Evolutionary conservation across 352 stramenopile species (phyloP).

Genomic region (Globisporangium barbulae): DNA sequence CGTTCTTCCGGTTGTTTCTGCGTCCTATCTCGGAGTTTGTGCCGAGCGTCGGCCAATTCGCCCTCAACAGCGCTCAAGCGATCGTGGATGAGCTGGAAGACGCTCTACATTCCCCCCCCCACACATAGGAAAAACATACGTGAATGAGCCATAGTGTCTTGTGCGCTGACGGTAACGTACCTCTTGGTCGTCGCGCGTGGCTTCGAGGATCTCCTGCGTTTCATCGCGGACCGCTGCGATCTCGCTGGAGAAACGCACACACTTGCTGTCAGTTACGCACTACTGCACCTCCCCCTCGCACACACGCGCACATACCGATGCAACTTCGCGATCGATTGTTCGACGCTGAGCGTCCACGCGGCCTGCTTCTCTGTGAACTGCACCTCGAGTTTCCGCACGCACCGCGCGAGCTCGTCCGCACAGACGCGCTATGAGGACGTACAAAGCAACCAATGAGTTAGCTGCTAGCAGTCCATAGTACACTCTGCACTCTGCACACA

Average conservation of each 20-base stretch:
- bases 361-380: conserved; percentile 7
- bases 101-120: conserved; percentile 4
- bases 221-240: conserved; percentile 11
- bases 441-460: not conserved
- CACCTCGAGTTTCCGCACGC: conserved; percentile 13
- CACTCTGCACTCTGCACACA: not conserved
- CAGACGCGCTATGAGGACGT: conserved; percentile 11
- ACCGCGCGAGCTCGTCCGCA: conserved; percentile 17
- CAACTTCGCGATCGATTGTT: not conserved
- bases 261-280: not conserved
- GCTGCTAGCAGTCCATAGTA: too few relatives aligned
- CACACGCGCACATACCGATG: not conserved
- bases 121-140: not conserved
- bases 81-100: conserved; percentile 3
- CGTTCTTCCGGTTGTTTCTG: not conserved
- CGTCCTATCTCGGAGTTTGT: not conserved
- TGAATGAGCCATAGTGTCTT: not conserved
- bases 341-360: conserved; percentile 3
- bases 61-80: conserved; percentile 7
- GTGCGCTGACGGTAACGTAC: too few relatives aligned
- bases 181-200: conserved; percentile 1
- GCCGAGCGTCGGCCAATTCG: not conserved
- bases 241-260: conserved; percentile 3
- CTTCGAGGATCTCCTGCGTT: conserved; percentile 3
- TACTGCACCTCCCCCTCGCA: not conserved